Conservation (phyloP, 2,329 filamentous ascomycete genomes). For the Alternaria sp. region DNA sequence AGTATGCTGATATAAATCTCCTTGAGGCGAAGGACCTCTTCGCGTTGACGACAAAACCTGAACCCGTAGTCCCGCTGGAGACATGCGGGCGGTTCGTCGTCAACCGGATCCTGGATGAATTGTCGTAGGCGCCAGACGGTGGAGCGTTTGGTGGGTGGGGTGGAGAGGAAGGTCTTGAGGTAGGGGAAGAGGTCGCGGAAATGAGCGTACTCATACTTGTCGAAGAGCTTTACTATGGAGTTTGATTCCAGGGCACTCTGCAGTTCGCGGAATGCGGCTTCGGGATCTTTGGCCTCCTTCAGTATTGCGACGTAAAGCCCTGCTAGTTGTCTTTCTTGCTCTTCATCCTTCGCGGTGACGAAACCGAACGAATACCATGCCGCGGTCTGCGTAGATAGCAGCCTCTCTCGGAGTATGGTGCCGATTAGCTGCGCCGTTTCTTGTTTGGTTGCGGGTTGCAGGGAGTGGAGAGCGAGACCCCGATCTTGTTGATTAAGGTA, state of each 20-base stretch:
- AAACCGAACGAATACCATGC: conserved; percentile 31
- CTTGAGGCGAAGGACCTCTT: conserved; percentile 26
- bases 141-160: neutral
- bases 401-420: neutral
- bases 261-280: conserved; percentile 12
- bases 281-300: neutral
- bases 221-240: conserved; percentile 11
- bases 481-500: conserved; percentile 6
- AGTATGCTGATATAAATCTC: conserved; percentile 19
- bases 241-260: conserved; percentile 11
- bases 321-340: conserved; percentile 9
- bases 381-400: neutral
- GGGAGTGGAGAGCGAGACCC: neutral
- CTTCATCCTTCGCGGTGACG: neutral
- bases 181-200: conserved; percentile 7
- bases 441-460: conserved; percentile 12
- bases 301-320: conserved; percentile 20
- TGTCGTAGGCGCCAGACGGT: conserved; percentile 25
- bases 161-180: conserved; percentile 19
- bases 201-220: neutral
- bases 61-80: conserved; percentile 32
- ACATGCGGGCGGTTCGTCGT: conserved; percentile 11
- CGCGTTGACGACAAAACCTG: conserved; percentile 9
- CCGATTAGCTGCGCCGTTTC: neutral
- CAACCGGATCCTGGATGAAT: conserved; percentile 10